Base-by-base conservation (phyloP, 2,329 filamentous ascomycete genomes). In the Colletotrichum destructivum region DNA sequence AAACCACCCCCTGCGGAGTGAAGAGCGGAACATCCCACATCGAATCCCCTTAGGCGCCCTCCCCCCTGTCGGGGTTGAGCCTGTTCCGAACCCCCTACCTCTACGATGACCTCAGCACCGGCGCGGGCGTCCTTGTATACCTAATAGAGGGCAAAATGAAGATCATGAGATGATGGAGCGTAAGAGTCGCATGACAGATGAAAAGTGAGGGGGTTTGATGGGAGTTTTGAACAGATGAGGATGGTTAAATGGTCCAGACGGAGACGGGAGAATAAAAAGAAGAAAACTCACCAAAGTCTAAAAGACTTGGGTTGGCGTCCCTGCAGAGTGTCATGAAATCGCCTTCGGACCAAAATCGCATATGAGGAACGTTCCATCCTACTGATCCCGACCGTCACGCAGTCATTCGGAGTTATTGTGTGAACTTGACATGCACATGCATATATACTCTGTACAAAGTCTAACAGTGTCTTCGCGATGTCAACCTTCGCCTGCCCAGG, bases 321-420 rank as follows among this genome's bases (percentile, higher is more conserved):
- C 69, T 61, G 62, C 62, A 66, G 67, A 61, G 62, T 71, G 57
- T 64, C 69, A 69, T 46, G 51, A 59, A 63, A 71, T 64, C 49
- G 40, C 52, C 46, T 69, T 69, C 59, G 18, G 52, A 54, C 64
- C 57, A 71, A 69, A 71, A 68, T 59, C 64, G 68, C 64, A 71
- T 62, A 57, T 64, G 44, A 71, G 51, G 56, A 40, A 38, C 26
- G 64, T 62, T 68, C 64, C 52, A 62, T 62, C 57, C 38, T 61
- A 46, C 51, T 47, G n/a, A 65, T 62, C 26, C 62, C 31, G 55
- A 35, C 59, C 52, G 40, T 49, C 46, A 54, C 52, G 54, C 68
- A 38, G 42, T 23, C 42, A 13, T 18, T 35, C n/a, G 44, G 26
- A 38, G 31, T 62, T 21, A 18, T 16, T 11, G 47, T 52, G 8